Conservation (phyloP, 2,329 filamentous ascomycete species). For the Pyricularia sp. region DNA sequence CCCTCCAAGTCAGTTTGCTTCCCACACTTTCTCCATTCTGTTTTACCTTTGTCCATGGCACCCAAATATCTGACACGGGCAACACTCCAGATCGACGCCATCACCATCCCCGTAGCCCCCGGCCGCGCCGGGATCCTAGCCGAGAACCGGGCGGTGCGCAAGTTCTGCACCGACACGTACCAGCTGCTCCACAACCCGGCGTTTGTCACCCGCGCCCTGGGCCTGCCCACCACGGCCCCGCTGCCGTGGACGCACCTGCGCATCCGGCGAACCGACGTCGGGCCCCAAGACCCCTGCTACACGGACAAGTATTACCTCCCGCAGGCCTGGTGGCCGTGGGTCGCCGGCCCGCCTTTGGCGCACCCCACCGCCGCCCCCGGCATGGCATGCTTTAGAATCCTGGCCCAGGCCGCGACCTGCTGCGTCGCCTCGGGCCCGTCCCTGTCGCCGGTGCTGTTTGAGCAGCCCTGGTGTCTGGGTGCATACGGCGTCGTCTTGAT, state of each 20-base stretch:
- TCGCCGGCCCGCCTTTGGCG: not conserved
- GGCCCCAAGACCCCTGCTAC: not conserved
- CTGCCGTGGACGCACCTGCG: conserved; percentile 2
- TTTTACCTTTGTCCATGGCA: not conserved
- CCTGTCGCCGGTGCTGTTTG: not conserved
- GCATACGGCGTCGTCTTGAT: not conserved
- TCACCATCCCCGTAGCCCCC: not conserved
- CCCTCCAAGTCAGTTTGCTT: not conserved
- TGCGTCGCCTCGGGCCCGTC: too few species aligned
- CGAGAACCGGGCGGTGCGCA: not conserved
- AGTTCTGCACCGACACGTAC: conserved; percentile 1
- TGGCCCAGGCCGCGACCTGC: not conserved
- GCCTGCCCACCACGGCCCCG: not conserved
- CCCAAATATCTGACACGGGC: not conserved
- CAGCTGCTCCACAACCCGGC: not conserved
- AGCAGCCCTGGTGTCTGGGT: not conserved
- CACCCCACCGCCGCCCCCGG: not conserved
- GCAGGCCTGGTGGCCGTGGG: not conserved
- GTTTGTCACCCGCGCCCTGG: not conserved
- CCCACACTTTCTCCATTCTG: not conserved
- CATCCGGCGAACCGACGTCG: conserved; percentile 3
- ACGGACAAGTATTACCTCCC: not conserved
- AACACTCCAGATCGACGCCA: not conserved
- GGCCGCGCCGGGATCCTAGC: not conserved
- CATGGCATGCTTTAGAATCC: not conserved